A percentile compares a stretch with the other conserved stretches of the same genome.
Evolutionary conservation across 179 eudicot genomes (phyloP).

Genomic region (Spergularia azorica): DNA sequence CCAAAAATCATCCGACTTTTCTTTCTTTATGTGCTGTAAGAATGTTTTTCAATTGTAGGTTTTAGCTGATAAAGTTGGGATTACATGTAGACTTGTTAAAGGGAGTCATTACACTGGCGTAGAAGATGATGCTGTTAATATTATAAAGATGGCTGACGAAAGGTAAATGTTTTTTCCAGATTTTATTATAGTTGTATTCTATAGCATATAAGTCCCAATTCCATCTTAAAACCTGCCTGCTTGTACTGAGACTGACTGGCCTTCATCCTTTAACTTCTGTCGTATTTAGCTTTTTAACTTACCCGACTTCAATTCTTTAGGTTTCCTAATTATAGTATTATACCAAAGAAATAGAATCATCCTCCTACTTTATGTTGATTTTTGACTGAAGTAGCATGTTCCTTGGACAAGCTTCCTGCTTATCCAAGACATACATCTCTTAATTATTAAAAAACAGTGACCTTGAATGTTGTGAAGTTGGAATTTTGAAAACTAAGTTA

Average conservation of each 20-base stretch:
- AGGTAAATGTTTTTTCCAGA: slow-evolving; percentile 38
- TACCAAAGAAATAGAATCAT: neutral
- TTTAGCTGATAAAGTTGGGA: slow-evolving; percentile 88
- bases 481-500: too few species aligned
- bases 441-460: too few species aligned
- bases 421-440: too few species aligned
- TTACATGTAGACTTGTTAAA: slow-evolving; percentile 85
- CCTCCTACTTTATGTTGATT: too few species aligned
- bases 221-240: slow-evolving; percentile 1
- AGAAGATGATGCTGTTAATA: slow-evolving; percentile 94
- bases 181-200: slow-evolving; percentile 5
- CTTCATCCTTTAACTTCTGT: neutral
- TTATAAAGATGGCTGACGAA: slow-evolving; percentile 76
- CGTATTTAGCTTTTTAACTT: neutral
- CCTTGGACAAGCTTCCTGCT: too few species aligned
- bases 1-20: slow-evolving; percentile 15
- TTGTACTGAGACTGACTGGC: neutral
- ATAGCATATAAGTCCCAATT: neutral
- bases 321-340: neutral
- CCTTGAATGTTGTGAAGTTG: too few species aligned
- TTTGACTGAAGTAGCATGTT: too few species aligned
- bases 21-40: slow-evolving; percentile 22
- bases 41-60: slow-evolving; percentile 48
- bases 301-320: neutral
- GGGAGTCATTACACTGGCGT: slow-evolving; percentile 94